Percentiles rank a stretch among this genome's conserved stretches.
phyloP scores from a whole-genome alignment of 148 eudicot genomes.

The Vaccinium corymbosum region DNA sequence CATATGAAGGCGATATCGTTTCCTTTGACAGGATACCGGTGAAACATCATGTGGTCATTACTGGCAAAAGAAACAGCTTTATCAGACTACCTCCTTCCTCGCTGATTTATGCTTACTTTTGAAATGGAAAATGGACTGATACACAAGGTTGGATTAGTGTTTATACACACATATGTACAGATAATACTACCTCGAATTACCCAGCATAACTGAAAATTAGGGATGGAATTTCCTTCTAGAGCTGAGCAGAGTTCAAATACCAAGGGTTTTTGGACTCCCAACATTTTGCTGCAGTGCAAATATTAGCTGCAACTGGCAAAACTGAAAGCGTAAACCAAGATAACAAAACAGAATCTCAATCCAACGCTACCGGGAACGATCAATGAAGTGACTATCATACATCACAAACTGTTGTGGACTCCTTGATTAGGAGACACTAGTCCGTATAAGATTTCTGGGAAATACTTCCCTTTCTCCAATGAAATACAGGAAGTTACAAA shows the following conservation, averaged over 20 bases:
- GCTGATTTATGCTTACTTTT: neutral
- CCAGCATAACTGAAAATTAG: neutral
- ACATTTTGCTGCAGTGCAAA: neutral
- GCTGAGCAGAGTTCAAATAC: neutral
- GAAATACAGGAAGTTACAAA: neutral
- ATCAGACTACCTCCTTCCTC: neutral
- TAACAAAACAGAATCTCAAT: neutral
- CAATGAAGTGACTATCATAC: neutral
- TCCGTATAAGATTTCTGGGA: neutral
- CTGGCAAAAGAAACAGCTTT: neutral
- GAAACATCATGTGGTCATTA: neutral
- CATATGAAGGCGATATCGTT: neutral
- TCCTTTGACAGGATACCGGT: neutral
- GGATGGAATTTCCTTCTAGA: neutral
- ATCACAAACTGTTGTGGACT: neutral
- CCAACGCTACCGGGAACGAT: neutral
- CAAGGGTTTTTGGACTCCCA: neutral
- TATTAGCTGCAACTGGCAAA: neutral
- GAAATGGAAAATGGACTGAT: neutral
- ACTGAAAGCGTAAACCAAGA: neutral
- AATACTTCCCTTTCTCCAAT: neutral
- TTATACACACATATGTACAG: neutral
- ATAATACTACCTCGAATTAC: neutral
- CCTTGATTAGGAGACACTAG: neutral
- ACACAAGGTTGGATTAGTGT: neutral